A percentile compares a stretch with the other conserved stretches of the same genome.
Conservation (phyloP, 108 stramenopile species). For the Cyclotella cryptica region DNA sequence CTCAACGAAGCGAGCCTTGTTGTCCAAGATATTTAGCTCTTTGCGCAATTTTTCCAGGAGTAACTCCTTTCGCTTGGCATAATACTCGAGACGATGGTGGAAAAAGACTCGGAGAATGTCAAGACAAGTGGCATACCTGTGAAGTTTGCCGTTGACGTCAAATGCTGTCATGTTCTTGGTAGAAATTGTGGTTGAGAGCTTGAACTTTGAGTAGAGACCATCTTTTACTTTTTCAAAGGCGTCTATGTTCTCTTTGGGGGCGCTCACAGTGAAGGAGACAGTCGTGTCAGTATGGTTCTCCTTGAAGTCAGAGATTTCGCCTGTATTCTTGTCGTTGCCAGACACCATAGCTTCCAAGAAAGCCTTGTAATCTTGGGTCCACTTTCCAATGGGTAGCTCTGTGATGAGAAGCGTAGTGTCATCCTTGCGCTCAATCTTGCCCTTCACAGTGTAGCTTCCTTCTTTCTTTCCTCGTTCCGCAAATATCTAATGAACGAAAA, state of each 20-base stretch:
- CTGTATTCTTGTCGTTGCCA: conserved; percentile 59
- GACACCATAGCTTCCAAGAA: conserved; percentile 76
- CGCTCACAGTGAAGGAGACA: conserved; percentile 92
- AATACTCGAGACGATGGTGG: conserved; percentile 84
- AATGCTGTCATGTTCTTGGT: conserved; percentile 97
- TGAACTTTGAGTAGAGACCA: conserved; percentile 95
- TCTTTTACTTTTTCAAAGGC: conserved; percentile 77
- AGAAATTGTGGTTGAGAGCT: conserved; percentile 82
- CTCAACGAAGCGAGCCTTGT: conserved; percentile 98
- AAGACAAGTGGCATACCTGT: conserved; percentile 77
- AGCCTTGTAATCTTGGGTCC: conserved; percentile 98
- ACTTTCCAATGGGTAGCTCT: conserved; percentile 96
- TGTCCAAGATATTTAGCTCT: conserved; percentile 87
- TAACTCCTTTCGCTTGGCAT: conserved; percentile 89
- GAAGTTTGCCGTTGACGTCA: conserved; percentile 84
- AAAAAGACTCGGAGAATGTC: conserved; percentile 93
- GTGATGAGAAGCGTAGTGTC: conserved; percentile 88
- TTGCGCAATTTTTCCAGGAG: conserved; percentile 69
- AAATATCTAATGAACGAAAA: conserved; percentile 38
- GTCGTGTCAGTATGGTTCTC: conserved; percentile 99
- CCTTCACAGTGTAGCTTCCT: conserved; percentile 62
- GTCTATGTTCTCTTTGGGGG: conserved; percentile 84
- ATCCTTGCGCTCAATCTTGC: conserved; percentile 83
- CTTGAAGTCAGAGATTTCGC: conserved; percentile 91
- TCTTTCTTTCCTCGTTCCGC: conserved; percentile 59